Base-by-base conservation (phyloP, 441 rosid genomes). In the Euphorbia schlechtendalii region DNA sequence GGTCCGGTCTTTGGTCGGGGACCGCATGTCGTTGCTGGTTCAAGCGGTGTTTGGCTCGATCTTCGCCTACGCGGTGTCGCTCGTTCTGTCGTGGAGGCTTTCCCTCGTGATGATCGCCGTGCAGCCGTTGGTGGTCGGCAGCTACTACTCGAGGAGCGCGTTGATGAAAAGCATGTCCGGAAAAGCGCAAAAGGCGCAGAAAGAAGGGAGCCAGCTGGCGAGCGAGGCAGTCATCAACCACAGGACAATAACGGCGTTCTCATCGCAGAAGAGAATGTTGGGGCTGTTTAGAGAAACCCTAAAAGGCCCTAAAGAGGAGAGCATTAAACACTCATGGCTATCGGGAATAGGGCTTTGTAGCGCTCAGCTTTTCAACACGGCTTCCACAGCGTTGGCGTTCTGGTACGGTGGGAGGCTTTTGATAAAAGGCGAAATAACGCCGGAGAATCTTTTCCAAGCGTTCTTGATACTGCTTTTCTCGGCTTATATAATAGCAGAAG, bases 331-430 rank as follows among this genome's bases (percentile, higher is more conserved):
- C 22, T 79, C 88, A 0, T 80, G 82, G 83, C 74, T 74, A 34
- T 77, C 90, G 5, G 93, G 93, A 52, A 5, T 83, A 15, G 88
- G 89, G 64, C 80, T 86, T 8, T 83, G 82, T 55, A 78, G 89
- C 70, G 77, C 89, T 14, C 86, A 84, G 8, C 84, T 84, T 67
- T 81, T 78, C 53, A 81, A 72, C 80, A 81, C 89, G 7, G 84
- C 84, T 56, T 74, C 83, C 1, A 69, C 84, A 3, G 86, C 89
- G 64, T 61, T 86, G 61, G 83, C 86, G 60, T 81, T 63, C 66
- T 84, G 89, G 92, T 81, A 83, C 27, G 89, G 89, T 3, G 92
- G 89, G 54, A 86, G 71, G 73, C 86, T 86, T 32, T 67, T 86
- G 58, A 77, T 61, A 3, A 24, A 77, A 54, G 72, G 38, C 18